phyloP scores from a whole-genome alignment of 202 grass and related monocot species.

The Panicum virgatum region DNA sequence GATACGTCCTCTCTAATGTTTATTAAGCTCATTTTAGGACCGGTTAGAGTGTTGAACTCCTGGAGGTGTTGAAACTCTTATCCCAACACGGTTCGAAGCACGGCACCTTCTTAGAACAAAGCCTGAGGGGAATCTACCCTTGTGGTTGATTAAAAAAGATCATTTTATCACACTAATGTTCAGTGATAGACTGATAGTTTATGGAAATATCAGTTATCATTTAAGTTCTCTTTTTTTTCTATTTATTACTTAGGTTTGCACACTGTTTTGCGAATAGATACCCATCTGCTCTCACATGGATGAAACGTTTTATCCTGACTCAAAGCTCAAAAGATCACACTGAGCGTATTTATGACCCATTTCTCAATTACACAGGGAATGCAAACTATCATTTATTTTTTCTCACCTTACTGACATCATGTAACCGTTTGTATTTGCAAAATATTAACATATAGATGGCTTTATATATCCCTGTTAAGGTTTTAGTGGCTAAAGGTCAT shows the following conservation, averaged over 20 bases:
- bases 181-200: slow-evolving; percentile 22
- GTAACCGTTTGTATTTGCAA: no score
- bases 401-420: slow-evolving; percentile 2
- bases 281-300: background rate
- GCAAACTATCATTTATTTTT: background rate
- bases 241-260: slow-evolving; percentile 1
- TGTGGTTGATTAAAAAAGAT: background rate
- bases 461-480: background rate
- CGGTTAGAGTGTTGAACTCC: no score
- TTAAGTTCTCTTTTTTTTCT: slow-evolving; percentile 5
- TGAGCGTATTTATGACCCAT: background rate
- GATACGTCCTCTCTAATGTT: background rate
- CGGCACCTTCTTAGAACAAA: no score
- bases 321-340: background rate
- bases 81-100: no score
- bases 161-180: background rate
- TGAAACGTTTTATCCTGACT: background rate
- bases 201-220: slow-evolving; percentile 3
- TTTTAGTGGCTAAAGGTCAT: background rate
- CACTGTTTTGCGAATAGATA: background rate
- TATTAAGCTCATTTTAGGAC: background rate
- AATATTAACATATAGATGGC: background rate
- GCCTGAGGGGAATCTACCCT: no score
- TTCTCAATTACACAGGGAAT: background rate
- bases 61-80: no score